Percentiles rank a stretch among this genome's conserved stretches.
phyloP scores from a whole-genome alignment of 2,329 filamentous ascomycete species.

The Xylariaceae sp. region DNA sequence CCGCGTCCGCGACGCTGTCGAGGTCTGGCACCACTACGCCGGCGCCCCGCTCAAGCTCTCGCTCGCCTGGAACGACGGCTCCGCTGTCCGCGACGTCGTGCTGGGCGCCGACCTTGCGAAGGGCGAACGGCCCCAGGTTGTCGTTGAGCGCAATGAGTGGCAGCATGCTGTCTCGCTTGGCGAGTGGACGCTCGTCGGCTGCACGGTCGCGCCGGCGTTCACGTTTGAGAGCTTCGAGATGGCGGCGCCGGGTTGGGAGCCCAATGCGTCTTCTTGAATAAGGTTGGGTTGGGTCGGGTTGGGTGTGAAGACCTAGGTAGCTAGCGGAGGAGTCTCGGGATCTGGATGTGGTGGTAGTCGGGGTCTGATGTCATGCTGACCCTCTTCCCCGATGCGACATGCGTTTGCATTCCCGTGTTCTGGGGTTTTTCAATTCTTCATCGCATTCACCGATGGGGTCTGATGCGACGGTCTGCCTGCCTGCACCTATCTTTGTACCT shows the following conservation, averaged over 20 bases:
- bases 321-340: not conserved
- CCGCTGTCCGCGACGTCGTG: conserved; percentile 32
- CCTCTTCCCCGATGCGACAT: too few species aligned
- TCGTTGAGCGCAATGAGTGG: conserved; percentile 40
- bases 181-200: conserved; percentile 44
- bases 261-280: conserved; percentile 8
- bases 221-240: conserved; percentile 28
- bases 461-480: too few species aligned
- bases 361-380: not conserved
- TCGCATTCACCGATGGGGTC: too few species aligned
- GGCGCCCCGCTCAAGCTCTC: conserved; percentile 44
- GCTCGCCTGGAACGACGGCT: conserved; percentile 40
- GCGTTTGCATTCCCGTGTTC: too few species aligned
- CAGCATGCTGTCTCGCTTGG: conserved; percentile 42
- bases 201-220: conserved; percentile 26
- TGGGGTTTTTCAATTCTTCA: too few species aligned
- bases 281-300: not conserved
- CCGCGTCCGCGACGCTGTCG: conserved; percentile 41
- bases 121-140: conserved; percentile 39
- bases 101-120: conserved; percentile 39
- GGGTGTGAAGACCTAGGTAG: too few species aligned
- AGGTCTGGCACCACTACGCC: conserved; percentile 51
- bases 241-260: conserved; percentile 27
- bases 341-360: too few species aligned
- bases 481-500: too few species aligned